These are phyloP conservation scores for Cairneyella variabilis DNA, from an alignment of 495 filamentous ascomycete genomes.

Conservation along the genomic window DNA sequence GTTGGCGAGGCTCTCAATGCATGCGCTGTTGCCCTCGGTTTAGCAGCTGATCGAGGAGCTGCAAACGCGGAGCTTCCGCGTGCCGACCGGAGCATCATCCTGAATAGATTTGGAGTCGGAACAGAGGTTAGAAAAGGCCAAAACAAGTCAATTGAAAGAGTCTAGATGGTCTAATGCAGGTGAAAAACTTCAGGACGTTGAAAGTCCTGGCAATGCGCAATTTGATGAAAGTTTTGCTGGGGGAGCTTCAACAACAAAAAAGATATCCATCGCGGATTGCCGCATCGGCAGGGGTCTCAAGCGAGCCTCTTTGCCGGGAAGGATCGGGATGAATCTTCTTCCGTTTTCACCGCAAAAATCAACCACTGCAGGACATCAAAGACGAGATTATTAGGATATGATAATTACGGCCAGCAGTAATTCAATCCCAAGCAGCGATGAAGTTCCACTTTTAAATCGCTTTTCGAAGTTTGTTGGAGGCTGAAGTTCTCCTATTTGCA, in stretches of 20 bases:
- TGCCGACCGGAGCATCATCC: constrained; percentile 27
- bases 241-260: neutral
- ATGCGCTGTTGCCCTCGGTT: constrained; percentile 18
- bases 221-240: no score
- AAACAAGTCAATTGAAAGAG: constrained; percentile 1
- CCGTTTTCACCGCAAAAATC: no score
- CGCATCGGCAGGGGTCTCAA: neutral
- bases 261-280: neutral
- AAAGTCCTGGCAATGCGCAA: neutral
- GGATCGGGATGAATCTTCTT: no score
- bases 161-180: neutral
- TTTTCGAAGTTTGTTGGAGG: no score
- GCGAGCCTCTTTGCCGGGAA: no score
- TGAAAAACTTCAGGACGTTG: neutral
- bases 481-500: no score
- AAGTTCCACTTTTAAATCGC: no score
- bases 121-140: neutral
- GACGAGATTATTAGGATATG: no score
- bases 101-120: neutral
- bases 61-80: constrained; percentile 15
- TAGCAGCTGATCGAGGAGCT: constrained; percentile 19
- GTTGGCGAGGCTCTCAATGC: neutral
- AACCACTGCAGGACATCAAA: no score
- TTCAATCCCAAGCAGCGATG: no score
- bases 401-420: no score